A percentile compares a stretch with the other conserved stretches of the same genome.
Conservation (phyloP, 2,329 filamentous ascomycete genomes). For the Fusarium veterinarium region DNA sequence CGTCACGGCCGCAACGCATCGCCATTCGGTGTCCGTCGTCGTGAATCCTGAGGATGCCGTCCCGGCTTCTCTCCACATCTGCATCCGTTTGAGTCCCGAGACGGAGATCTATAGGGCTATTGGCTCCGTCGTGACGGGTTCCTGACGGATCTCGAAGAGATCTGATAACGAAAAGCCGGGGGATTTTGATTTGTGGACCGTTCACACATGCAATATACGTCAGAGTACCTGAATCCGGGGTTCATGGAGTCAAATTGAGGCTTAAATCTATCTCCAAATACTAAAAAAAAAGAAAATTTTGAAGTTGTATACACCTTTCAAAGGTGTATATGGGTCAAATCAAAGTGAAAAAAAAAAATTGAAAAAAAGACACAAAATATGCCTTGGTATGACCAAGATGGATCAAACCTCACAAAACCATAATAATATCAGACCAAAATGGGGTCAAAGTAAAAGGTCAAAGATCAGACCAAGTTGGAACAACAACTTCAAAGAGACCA, state of each 20-base stretch:
- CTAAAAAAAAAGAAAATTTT: neutral
- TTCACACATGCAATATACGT: slow-evolving; percentile 31
- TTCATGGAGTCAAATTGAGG: slow-evolving; percentile 19
- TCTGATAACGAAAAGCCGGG: slow-evolving; percentile 23
- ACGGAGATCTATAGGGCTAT: slow-evolving; percentile 19
- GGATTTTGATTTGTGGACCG: slow-evolving; percentile 39
- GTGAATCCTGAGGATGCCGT: slow-evolving; percentile 10
- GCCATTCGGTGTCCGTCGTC: slow-evolving; percentile 11
- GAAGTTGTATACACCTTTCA: neutral
- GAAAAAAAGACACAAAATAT: neutral
- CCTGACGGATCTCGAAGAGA: slow-evolving; percentile 27
- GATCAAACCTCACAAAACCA: slow-evolving; percentile 8
- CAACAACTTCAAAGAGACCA: neutral
- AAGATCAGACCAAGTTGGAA: neutral
- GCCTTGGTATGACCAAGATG: neutral
- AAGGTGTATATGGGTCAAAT: neutral
- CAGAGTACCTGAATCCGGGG: slow-evolving; percentile 29
- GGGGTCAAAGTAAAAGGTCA: neutral
- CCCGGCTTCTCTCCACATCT: slow-evolving; percentile 29
- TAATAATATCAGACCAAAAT: neutral
- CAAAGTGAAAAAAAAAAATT: neutral
- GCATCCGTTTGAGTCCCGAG: slow-evolving; percentile 22
- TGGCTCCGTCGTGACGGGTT: slow-evolving; percentile 24
- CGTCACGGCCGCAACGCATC: slow-evolving; percentile 15
- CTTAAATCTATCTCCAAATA: slow-evolving; percentile 2